These are phyloP conservation scores for Pseudohalonectria lignicola DNA, from an alignment of 2,329 filamentous ascomycete genomes.

Conservation along the genomic window DNA sequence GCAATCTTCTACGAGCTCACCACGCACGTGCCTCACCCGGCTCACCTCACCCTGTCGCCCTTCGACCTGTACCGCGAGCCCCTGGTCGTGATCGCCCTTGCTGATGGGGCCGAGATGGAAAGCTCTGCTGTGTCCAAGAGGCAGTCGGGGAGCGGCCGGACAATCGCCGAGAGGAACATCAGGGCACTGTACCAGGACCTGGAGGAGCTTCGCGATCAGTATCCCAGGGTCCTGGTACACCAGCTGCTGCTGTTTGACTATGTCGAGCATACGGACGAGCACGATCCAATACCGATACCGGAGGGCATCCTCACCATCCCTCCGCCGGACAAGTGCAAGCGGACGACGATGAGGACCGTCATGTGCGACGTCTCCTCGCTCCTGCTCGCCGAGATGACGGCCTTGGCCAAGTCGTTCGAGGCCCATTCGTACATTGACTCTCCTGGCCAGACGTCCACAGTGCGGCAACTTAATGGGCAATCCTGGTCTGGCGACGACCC, in stretches of 20 bases:
- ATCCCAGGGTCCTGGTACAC: constrained; percentile 67
- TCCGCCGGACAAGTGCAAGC: constrained; percentile 53
- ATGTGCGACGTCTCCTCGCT: constrained; percentile 70
- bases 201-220: constrained; percentile 58
- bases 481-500: constrained; percentile 29
- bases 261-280: constrained; percentile 30
- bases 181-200: constrained; percentile 55
- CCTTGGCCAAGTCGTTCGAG: constrained; percentile 62
- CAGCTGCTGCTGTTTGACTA: constrained; percentile 75
- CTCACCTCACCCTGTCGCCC: constrained; percentile 69
- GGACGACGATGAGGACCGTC: constrained; percentile 70
- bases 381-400: constrained; percentile 65
- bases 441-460: constrained; percentile 42
- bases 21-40: constrained; percentile 66
- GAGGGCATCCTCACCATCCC: constrained; percentile 65
- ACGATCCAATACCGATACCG: constrained; percentile 42
- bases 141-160: constrained; percentile 38
- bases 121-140: constrained; percentile 41
- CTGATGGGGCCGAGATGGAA: constrained; percentile 64
- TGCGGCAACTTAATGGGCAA: constrained; percentile 27
- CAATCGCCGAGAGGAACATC: constrained; percentile 44
- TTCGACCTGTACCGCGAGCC: constrained; percentile 88
- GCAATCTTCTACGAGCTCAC: constrained; percentile 82
- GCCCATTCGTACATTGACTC: constrained; percentile 67
- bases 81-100: constrained; percentile 71